Percentiles rank a stretch among this genome's conserved stretches.
phyloP scores from a whole-genome alignment of 2,329 filamentous ascomycete species.

The Pyrenochaeta sp. region DNA sequence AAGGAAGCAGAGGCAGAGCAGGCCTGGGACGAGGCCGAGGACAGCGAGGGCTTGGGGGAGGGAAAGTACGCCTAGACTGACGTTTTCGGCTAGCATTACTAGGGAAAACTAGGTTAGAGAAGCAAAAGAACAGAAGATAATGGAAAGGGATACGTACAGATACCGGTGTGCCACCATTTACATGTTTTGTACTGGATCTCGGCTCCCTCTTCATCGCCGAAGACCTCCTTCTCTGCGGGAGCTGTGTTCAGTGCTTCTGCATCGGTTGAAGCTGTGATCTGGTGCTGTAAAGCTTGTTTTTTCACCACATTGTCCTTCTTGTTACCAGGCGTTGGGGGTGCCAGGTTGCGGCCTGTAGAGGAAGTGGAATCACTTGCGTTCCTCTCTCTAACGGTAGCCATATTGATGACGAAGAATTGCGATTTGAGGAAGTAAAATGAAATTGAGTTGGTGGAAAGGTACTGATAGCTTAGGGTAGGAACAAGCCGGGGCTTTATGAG shows the following conservation, averaged over 20 bases:
- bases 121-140: not conserved
- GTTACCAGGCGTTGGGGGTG: not conserved
- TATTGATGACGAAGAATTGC: not conserved
- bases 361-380: not conserved
- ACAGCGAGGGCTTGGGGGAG: conserved; percentile 62
- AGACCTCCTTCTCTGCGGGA: conserved; percentile 18
- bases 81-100: conserved; percentile 68
- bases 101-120: conserved; percentile 1
- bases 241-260: conserved; percentile 18
- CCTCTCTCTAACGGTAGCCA: not conserved
- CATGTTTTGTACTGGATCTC: conserved; percentile 62
- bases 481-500: not conserved
- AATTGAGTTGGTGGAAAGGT: not conserved
- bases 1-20: conserved; percentile 62
- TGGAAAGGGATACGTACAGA: not conserved
- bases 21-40: conserved; percentile 62
- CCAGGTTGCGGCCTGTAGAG: not conserved
- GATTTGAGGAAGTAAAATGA: not conserved
- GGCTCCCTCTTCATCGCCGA: conserved; percentile 42
- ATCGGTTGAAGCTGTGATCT: conserved; percentile 3
- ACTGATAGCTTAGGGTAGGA: not conserved
- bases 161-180: conserved; percentile 54
- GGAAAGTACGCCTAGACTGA: conserved; percentile 65
- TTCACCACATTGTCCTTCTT: not conserved
- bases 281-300: not conserved